Base-by-base conservation (phyloP, 169 alveolate species). In the Miamiensis avidus region DNA sequence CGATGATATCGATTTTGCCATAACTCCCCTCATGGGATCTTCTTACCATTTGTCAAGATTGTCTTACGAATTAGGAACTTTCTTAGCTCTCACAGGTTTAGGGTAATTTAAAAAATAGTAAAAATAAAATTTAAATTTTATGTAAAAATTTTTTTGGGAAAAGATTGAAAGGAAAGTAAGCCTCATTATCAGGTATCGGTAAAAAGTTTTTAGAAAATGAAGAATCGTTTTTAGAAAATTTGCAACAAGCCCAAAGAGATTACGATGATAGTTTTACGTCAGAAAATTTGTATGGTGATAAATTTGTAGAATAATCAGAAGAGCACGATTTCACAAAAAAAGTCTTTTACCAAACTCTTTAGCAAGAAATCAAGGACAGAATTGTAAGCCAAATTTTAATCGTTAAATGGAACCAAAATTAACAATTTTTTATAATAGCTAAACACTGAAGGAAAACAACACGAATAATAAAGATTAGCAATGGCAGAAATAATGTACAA, bases 11-110 rank as follows among this genome's bases (percentile, higher is more conserved):
- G 65, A 72, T 25, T 84, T 73, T 31, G 89, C 89, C 25, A 77
- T 82, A 29, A 84, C 87, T 28, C 94, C 94, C 31, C 91, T 87
- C 65, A 81, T 84, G 1, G 94, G 94, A 34, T 76, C 91, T 20
- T 65, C 90, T n/a, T 90, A 79, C 49, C 84, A 84, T 83, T 69
- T 87, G 11, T 75, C 90, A 28, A 75, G 94, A 73, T 73, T 90
- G 74, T 86, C 89, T n/a, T 89, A 89, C 16, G 92, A 90, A 74
- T 31, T 90, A 25, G 94, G 94, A 16, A 87, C 92, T 0, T 90
- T 78, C 83, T 75, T 90, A 25, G 90, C 91, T 28, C 28, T 90
- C 28, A 90, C 94, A 25, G 90, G 94, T 11, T 4, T 11, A 49
- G 20, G 26, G 69, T 49, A 49, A 49, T 11, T 11, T 11, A 49